phyloP scores from a whole-genome alignment of 306 rosid species.

The Oxytropis ochrocephala region DNA sequence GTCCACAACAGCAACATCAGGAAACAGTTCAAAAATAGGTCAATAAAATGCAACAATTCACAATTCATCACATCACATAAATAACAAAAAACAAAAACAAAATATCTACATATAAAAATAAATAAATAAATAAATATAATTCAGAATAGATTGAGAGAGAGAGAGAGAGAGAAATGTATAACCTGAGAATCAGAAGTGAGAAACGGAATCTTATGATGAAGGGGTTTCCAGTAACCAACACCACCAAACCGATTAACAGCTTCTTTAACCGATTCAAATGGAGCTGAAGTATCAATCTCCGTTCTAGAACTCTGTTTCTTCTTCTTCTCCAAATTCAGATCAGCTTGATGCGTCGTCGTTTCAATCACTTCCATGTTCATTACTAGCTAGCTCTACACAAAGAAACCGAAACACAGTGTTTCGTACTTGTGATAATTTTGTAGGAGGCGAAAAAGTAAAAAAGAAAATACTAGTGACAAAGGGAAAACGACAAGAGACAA shows the following conservation, averaged over 20 bases:
- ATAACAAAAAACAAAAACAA: background rate
- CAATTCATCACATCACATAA: background rate
- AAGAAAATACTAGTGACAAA: background rate
- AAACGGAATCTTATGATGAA: background rate
- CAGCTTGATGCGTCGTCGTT: slow-evolving; percentile 16
- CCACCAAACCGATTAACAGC: slow-evolving; percentile 72
- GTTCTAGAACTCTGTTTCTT: slow-evolving; percentile 29
- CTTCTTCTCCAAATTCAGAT: background rate
- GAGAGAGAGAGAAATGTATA: background rate
- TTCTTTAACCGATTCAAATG: slow-evolving; percentile 79
- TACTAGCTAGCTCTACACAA: background rate
- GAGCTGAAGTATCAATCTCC: slow-evolving; percentile 79
- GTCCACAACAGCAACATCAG: background rate
- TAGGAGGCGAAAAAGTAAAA: background rate
- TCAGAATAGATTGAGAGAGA: background rate
- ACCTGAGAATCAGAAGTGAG: slow-evolving; percentile 37
- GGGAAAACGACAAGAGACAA: background rate
- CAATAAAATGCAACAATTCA: background rate
- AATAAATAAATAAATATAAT: background rate
- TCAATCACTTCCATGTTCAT: slow-evolving; percentile 3
- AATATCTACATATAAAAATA: background rate
- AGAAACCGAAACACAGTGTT: background rate
- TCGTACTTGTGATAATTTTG: background rate
- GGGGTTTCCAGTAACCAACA: slow-evolving; percentile 71
- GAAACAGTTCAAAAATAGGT: background rate